A percentile compares a stretch with the other conserved stretches of the same genome.
Conservation (phyloP, 257 asterid species). For the Solanum habrochaites region DNA sequence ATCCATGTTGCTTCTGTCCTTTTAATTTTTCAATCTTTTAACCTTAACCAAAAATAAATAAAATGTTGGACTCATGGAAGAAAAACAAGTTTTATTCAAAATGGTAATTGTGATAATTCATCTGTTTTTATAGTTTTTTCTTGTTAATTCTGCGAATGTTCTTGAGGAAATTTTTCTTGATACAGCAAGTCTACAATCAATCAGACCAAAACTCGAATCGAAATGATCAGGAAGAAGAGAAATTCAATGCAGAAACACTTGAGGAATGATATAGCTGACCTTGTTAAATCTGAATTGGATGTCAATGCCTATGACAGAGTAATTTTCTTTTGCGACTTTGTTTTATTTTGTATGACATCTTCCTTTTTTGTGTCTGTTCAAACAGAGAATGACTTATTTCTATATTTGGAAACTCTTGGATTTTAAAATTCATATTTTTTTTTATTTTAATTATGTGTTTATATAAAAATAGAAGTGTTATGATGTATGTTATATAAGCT, state of each 20-base stretch:
- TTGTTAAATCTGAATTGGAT: constrained; percentile 48
- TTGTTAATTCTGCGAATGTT: neutral
- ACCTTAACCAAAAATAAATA: neutral
- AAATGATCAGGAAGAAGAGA: constrained; percentile 57
- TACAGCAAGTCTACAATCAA: constrained; percentile 59
- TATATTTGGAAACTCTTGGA: neutral
- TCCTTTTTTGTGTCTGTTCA: too few species aligned
- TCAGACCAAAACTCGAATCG: constrained; percentile 44
- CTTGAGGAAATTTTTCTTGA: neutral
- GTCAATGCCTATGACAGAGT: constrained; percentile 67
- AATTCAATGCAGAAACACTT: constrained; percentile 63
- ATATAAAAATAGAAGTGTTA: neutral
- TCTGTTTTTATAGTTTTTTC: neutral
- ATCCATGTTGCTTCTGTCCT: neutral
- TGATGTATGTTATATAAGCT: neutral
- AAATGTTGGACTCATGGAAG: constrained; percentile 49
- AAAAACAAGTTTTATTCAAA: constrained; percentile 58
- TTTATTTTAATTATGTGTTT: neutral
- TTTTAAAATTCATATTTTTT: neutral
- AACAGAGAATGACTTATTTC: neutral
- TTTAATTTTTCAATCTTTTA: neutral
- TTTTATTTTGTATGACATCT: too few species aligned
- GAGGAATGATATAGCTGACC: constrained; percentile 69
- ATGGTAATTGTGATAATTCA: constrained; percentile 30
- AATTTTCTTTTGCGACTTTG: neutral